Conservation (phyloP, 2,329 filamentous ascomycete species). For the Fusarium clavum region DNA sequence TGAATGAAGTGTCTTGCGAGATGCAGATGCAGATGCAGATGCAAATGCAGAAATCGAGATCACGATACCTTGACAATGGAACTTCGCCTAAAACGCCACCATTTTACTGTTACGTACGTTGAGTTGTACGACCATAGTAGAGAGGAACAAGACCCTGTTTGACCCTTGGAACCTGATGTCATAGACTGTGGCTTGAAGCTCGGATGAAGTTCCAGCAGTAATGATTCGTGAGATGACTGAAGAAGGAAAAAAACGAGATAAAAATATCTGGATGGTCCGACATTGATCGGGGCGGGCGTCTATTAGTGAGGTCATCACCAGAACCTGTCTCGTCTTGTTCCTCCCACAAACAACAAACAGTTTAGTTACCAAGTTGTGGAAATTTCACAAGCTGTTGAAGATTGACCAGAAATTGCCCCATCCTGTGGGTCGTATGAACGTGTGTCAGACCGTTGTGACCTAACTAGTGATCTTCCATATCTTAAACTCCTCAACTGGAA, state of each 20-base stretch:
- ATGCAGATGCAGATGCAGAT: not conserved
- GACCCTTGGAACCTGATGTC: constrained; percentile 2
- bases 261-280: constrained; percentile 13
- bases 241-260: not conserved
- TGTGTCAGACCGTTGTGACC: not conserved
- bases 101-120: not conserved
- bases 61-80: not conserved
- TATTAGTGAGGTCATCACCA: constrained; percentile 34
- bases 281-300: constrained; percentile 8
- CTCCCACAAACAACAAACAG: not conserved
- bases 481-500: constrained; percentile 17
- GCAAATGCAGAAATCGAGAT: not conserved
- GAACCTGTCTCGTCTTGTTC: not conserved
- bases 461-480: not conserved
- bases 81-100: constrained; percentile 9
- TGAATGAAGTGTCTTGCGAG: not conserved
- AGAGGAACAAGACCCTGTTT: not conserved
- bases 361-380: not conserved
- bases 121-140: not conserved
- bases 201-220: not conserved
- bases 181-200: constrained; percentile 12
- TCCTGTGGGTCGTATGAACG: not conserved
- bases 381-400: not conserved
- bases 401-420: not conserved
- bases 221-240: not conserved